Conservation (phyloP, 1,139 yeast species). For the Yamadazyma atlantica region DNA sequence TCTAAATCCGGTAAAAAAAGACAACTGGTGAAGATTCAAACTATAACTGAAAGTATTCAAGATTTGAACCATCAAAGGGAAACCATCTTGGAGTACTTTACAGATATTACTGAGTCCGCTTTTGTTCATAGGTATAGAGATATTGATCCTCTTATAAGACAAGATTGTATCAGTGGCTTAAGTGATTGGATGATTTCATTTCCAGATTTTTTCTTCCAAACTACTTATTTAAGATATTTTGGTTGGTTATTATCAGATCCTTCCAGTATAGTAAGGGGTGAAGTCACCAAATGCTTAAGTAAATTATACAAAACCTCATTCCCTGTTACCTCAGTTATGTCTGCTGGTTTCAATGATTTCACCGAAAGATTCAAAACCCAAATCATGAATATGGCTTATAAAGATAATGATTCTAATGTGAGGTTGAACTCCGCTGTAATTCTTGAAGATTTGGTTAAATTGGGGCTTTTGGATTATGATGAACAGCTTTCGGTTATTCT, state of each 20-base stretch:
- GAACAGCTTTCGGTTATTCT: constrained; percentile 47
- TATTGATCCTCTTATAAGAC: constrained; percentile 68
- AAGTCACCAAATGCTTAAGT: constrained; percentile 59
- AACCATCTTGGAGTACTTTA: constrained; percentile 54
- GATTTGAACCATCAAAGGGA: constrained; percentile 52
- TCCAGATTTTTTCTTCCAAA: constrained; percentile 72
- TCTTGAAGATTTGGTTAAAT: constrained; percentile 52
- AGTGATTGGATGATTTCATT: constrained; percentile 67
- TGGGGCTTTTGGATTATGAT: constrained; percentile 63
- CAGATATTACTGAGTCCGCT: constrained; percentile 65
- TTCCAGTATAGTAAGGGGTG: constrained; percentile 58
- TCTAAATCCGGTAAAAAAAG: constrained; percentile 26
- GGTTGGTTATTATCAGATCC: constrained; percentile 86
- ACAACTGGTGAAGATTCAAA: constrained; percentile 34
- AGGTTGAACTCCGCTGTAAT: constrained; percentile 53
- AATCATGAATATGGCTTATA: constrained; percentile 55
- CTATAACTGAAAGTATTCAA: constrained; percentile 47
- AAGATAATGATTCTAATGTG: constrained; percentile 43
- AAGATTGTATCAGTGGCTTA: constrained; percentile 61
- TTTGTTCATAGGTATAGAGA: constrained; percentile 82
- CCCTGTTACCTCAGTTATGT: constrained; percentile 18
- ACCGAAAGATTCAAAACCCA: constrained; percentile 68
- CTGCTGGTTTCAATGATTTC: constrained; percentile 61
- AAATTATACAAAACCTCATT: constrained; percentile 42
- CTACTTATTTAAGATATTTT: constrained; percentile 68